Percentiles rank a stretch among this genome's conserved stretches.
These are phyloP conservation scores for Penicillium fuscoglaucum DNA, from an alignment of 2,329 filamentous ascomycete genomes.

Conservation along the genomic window DNA sequence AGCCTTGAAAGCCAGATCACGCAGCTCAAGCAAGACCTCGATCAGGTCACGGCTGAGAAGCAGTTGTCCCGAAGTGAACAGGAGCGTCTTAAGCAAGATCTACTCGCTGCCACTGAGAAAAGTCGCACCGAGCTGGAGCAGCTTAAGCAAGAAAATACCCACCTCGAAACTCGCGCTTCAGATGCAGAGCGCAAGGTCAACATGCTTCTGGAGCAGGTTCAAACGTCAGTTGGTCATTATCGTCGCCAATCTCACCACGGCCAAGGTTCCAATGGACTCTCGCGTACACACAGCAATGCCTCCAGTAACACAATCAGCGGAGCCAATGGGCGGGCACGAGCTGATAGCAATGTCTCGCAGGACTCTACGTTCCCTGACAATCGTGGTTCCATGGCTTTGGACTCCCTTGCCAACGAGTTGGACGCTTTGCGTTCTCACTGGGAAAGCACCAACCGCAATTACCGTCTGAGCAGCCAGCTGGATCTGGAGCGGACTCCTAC, in stretches of 20 bases:
- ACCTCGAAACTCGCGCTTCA: conserved; percentile 77
- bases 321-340: conserved; percentile 35
- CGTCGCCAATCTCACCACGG: conserved; percentile 66
- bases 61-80: conserved; percentile 61
- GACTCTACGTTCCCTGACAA: conserved; percentile 50
- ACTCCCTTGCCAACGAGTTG: conserved; percentile 87
- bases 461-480: conserved; percentile 84
- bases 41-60: conserved; percentile 65
- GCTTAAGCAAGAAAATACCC: conserved; percentile 76
- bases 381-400: conserved; percentile 71
- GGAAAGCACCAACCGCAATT: conserved; percentile 95
- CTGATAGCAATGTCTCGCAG: conserved; percentile 45
- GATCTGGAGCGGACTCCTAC: conserved; percentile 70
- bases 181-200: conserved; percentile 94
- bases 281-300: conserved; percentile 56
- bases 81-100: conserved; percentile 56
- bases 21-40: conserved; percentile 68
- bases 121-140: conserved; percentile 72
- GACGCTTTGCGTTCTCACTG: conserved; percentile 88
- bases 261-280: conserved; percentile 41
- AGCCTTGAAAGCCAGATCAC: conserved; percentile 71
- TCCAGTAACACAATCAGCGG: conserved; percentile 50
- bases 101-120: conserved; percentile 56
- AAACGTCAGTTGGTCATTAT: conserved; percentile 90
- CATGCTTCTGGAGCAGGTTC: conserved; percentile 89